Conservation (phyloP, 768 basidiomycete species). For the Amylocystis lapponica region DNA sequence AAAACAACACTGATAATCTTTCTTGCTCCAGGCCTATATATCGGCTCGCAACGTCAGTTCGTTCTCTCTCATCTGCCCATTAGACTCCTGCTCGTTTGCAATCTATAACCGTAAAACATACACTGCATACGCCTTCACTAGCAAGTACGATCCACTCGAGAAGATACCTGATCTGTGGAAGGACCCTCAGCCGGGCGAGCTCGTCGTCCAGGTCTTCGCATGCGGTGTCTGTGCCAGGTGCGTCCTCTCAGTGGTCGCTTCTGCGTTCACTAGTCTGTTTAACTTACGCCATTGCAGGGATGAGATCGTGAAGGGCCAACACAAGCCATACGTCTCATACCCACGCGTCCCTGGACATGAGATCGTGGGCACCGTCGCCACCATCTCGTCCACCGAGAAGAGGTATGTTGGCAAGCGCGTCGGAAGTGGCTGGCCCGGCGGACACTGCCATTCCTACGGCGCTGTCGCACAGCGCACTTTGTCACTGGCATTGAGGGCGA, state of each 20-base stretch:
- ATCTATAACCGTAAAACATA: conserved; percentile 15
- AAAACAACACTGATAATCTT: too few relatives aligned
- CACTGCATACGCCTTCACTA: conserved; percentile 13
- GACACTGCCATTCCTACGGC: conserved; percentile 20
- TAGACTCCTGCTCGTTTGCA: too few relatives aligned
- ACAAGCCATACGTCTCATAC: neutral
- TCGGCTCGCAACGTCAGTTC: too few relatives aligned
- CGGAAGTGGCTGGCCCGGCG: conserved; percentile 26
- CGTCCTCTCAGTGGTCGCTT: too few relatives aligned
- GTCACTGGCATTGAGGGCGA: too few relatives aligned
- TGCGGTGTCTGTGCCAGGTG: conserved; percentile 23
- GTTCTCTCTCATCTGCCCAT: too few relatives aligned
- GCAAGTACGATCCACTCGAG: conserved; percentile 11
- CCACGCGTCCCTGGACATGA: conserved; percentile 26
- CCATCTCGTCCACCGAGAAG: conserved; percentile 12
- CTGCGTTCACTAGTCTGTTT: neutral
- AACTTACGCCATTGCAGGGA: neutral
- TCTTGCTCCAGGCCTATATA: too few relatives aligned
- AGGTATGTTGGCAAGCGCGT: conserved; percentile 23
- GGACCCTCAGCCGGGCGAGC: conserved; percentile 15
- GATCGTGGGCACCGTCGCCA: conserved; percentile 21
- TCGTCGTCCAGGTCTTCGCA: conserved; percentile 22
- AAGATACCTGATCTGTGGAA: conserved; percentile 13
- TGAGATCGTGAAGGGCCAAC: conserved; percentile 1
- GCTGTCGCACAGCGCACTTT: conserved; percentile 23